Evolutionary conservation across 352 stramenopile species (phyloP), one percentile per base, ranked within the genome.

Genomic region (Aphanomyces cochlioides): DNA sequence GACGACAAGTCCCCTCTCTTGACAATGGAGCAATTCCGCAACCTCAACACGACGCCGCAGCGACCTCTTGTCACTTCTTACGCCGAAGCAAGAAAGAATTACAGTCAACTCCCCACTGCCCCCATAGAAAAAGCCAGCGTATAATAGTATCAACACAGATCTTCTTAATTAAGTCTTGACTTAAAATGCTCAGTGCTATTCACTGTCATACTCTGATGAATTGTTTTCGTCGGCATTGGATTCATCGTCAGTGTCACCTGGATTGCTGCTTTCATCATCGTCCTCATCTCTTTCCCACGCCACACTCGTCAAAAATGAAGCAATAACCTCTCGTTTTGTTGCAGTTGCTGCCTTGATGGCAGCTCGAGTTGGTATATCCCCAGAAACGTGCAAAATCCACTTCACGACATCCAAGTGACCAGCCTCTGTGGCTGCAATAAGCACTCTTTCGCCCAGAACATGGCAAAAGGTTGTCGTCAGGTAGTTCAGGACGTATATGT

Each of bases 1-100:
- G 80, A 90, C 73, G 77, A 81, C 4, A 90, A 86, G 74, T 85
- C 78, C 70, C 84, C 84, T 66, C 76, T 92, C 38, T 61, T 92
- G 47, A 82, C 67, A 74, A 72, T 57, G 69, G 66, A 54, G 43
- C 66, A 13, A 19, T 60, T 54, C 41, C 67, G 78, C 59, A 69
- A 70, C 47, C 71, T 63, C 54, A 78, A 85, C 17, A 47, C 13
- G 59, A 57, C 3, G 61, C 54, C 28, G 69, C 69, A 57, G 58
- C 72, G 13, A 50, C 50, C 66, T 19, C 7, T 56, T 40, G 67
- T 78, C 10, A 83, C 79, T 3, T 86, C 75, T 50, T 92, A 92
- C 47, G 79, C 85, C 0, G 82, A 89, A 36, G 82, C 82, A 39
- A 66, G 80, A 7, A 70, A 78, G 21, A 89, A 73, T 72, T 89